Evolutionary conservation across 148 eudicot genomes (phyloP).

Genomic region (Cornus kousa): DNA sequence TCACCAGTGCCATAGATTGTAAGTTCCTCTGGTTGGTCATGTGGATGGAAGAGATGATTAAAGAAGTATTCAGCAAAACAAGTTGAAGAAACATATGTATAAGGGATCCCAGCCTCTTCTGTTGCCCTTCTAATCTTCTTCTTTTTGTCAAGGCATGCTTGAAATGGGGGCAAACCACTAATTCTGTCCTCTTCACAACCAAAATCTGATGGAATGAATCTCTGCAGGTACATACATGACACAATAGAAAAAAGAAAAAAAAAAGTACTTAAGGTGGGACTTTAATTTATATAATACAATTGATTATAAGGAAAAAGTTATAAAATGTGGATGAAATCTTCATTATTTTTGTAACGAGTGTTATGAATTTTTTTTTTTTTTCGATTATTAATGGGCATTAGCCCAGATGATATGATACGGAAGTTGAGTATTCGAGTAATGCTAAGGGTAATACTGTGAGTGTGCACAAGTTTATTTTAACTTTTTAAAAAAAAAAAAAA

Average conservation of each 20-base stretch:
- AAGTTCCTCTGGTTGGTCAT: conserved; percentile 4
- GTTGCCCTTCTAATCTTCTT: conserved; percentile 18
- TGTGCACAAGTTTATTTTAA: too few species aligned
- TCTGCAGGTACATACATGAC: not conserved
- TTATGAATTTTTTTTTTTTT: too few species aligned
- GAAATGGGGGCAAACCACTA: conserved; percentile 14
- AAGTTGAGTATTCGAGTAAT: too few species aligned
- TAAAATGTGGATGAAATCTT: too few species aligned
- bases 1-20: conserved; percentile 17
- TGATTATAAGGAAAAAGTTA: too few species aligned
- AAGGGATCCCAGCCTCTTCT: conserved; percentile 12
- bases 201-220: conserved; percentile 24
- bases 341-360: not conserved
- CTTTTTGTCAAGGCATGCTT: conserved; percentile 14
- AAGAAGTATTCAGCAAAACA: conserved; percentile 12
- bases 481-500: too few species aligned
- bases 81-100: conserved; percentile 12
- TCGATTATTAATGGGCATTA: too few species aligned
- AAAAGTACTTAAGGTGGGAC: not conserved
- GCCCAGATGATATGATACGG: too few species aligned
- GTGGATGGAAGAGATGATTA: conserved; percentile 2
- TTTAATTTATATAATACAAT: too few species aligned
- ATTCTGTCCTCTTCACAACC: conserved; percentile 13
- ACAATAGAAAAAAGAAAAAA: not conserved
- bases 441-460: too few species aligned